Evolutionary conservation across 176 grass and related monocot species (phyloP), one percentile per base, ranked within the genome.

Genomic region (Aegilops sharonensis): DNA sequence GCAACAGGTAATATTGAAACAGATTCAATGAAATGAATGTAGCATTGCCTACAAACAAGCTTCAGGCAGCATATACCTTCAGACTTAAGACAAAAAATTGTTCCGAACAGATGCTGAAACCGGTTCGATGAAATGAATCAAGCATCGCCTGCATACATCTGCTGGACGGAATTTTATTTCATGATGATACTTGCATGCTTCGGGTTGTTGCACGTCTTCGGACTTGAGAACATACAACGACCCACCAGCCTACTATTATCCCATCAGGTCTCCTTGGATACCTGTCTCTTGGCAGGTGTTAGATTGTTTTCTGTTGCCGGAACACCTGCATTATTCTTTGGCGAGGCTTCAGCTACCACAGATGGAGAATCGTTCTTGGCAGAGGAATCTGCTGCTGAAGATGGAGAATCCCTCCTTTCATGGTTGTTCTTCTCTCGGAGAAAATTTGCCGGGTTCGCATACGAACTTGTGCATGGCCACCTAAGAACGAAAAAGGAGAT

Each of bases 391-490:
- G 82, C 73, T 85, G 14, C 68, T 36, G 68, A 62, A 71, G 90
- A 88, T 65, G 82, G 60, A 77, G 85, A 89, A 81, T 78, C 81
- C 11, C 81, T 81, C 60, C 64, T 90, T 34, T 92, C 84, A 54
- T 68, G 23, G 40, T 18, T 90, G 31, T 88, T 81, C 63, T 92
- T 88, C 18, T 90, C 83, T 69, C 8, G 68, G 5, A 83, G 78
- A 86, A 81, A 21, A 59, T 78, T 45, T 36, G 42, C 83, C 72
- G 90, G 82, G 63, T 95, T 81, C 31, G 79, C 82, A 83, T 92
- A 95, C 52, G 90, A 87, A 86, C 90, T 92, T 71, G 88, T 92
- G 72, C 90, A 92, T 48, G 93, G 90, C 90, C 90, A 95, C 79
- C 93, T 95, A 92, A 31, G 25, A 67, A 60, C 9, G 40, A 64